Conservation (phyloP, 257 asterid species). For the Capsicum pubescens region DNA sequence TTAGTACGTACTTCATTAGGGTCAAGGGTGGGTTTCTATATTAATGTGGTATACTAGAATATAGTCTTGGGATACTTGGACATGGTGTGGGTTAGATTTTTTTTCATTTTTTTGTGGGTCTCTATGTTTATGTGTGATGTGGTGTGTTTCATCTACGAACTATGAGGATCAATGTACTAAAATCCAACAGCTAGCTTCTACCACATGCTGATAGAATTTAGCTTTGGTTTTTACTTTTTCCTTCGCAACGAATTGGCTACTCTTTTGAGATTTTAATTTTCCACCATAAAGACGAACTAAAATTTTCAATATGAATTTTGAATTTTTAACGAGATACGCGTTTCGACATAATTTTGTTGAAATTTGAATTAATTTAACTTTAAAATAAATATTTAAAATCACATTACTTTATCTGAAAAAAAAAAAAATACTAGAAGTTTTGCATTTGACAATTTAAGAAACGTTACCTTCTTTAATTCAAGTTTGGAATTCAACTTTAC, state of each 20-base stretch:
- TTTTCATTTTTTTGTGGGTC: not conserved
- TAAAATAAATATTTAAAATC: too few relatives aligned
- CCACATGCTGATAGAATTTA: not conserved
- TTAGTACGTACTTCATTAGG: constrained; percentile 27
- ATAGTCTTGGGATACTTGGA: constrained; percentile 14
- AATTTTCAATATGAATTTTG: too few relatives aligned
- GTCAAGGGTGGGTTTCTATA: constrained; percentile 41
- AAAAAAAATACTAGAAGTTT: too few relatives aligned
- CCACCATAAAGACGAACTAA: too few relatives aligned
- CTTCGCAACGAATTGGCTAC: not conserved
- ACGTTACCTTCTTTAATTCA: not conserved
- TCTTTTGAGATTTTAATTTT: not conserved
- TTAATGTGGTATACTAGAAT: not conserved
- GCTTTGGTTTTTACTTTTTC: not conserved
- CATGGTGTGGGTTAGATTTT: not conserved
- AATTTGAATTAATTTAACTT: not conserved
- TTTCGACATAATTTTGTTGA: not conserved
- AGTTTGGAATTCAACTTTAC: not conserved
- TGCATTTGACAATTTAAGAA: not conserved
- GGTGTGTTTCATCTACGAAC: constrained; percentile 27
- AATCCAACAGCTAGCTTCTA: not conserved
- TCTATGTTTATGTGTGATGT: constrained; percentile 2
- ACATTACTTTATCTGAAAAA: too few relatives aligned
- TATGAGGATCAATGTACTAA: not conserved
- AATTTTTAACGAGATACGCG: too few relatives aligned